phyloP scores from a whole-genome alignment of 805 yeast species.

The Ascoidea asiatica region DNA sequence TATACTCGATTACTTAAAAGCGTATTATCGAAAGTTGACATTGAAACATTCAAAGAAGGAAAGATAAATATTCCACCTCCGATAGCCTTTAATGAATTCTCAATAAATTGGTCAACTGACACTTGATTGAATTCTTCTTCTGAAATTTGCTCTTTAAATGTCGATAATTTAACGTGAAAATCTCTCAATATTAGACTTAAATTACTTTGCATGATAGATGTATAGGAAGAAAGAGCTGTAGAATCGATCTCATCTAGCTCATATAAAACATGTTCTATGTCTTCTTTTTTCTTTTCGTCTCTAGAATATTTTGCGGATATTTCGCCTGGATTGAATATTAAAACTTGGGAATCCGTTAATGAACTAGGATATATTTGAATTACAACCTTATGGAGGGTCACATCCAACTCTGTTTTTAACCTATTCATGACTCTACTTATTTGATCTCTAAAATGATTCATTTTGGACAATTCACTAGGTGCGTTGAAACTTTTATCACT shows the following conservation, averaged over 20 bases:
- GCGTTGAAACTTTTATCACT: conserved; percentile 22
- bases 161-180: conserved; percentile 54
- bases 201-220: conserved; percentile 26
- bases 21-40: conserved; percentile 54
- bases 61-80: conserved; percentile 76
- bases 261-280: conserved; percentile 2
- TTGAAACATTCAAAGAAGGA: conserved; percentile 61
- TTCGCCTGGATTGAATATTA: conserved; percentile 45
- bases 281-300: conserved; percentile 21
- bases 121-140: conserved; percentile 33
- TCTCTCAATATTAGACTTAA: conserved; percentile 49
- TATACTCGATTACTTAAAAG: conserved; percentile 25
- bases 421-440: neutral
- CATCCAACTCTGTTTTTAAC: conserved; percentile 56
- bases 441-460: conserved; percentile 7
- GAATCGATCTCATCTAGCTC: conserved; percentile 15
- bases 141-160: conserved; percentile 34
- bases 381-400: conserved; percentile 39
- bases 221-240: conserved; percentile 19
- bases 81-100: conserved; percentile 38
- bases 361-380: conserved; percentile 75
- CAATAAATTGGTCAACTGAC: conserved; percentile 40
- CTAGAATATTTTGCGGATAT: conserved; percentile 36
- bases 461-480: conserved; percentile 3
- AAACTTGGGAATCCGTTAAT: conserved; percentile 61